phyloP scores from a whole-genome alignment of 345 rosid genomes.

The Mangifera indica region DNA sequence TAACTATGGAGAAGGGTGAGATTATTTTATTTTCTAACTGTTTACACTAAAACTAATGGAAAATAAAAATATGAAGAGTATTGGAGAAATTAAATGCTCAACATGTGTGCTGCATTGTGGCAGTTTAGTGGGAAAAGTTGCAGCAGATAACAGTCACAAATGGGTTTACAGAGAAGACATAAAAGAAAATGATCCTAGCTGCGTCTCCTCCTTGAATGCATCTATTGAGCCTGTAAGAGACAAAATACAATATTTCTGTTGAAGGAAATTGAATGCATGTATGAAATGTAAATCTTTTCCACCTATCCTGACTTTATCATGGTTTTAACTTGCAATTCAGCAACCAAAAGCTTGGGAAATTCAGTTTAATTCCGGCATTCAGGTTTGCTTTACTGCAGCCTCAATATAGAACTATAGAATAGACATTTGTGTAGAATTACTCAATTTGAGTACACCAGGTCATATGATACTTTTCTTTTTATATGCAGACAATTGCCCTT shows the following conservation, averaged over 20 bases:
- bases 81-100: not conserved
- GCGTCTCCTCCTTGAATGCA: slow-evolving; percentile 51
- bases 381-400: slow-evolving; percentile 38
- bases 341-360: slow-evolving; percentile 72
- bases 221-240: slow-evolving; percentile 61
- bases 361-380: slow-evolving; percentile 70
- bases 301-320: slow-evolving; percentile 1
- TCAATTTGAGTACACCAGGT: not conserved
- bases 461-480: slow-evolving; percentile 14
- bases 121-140: slow-evolving; percentile 75
- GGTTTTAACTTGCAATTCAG: slow-evolving; percentile 28
- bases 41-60: too few species aligned
- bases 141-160: slow-evolving; percentile 73
- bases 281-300: not conserved
- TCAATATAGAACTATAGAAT: not conserved
- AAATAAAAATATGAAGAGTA: not conserved
- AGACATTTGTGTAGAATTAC: not conserved
- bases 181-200: slow-evolving; percentile 44
- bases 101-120: slow-evolving; percentile 7
- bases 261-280: not conserved
- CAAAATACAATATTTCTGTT: not conserved
- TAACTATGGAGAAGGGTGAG: slow-evolving; percentile 74
- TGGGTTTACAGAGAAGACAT: slow-evolving; percentile 55
- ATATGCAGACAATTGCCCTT: slow-evolving; percentile 63
- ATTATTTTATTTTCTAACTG: not conserved